Evolutionary conservation across 2,329 filamentous ascomycete genomes (phyloP).

Genomic region (Aspergillus melleus): DNA sequence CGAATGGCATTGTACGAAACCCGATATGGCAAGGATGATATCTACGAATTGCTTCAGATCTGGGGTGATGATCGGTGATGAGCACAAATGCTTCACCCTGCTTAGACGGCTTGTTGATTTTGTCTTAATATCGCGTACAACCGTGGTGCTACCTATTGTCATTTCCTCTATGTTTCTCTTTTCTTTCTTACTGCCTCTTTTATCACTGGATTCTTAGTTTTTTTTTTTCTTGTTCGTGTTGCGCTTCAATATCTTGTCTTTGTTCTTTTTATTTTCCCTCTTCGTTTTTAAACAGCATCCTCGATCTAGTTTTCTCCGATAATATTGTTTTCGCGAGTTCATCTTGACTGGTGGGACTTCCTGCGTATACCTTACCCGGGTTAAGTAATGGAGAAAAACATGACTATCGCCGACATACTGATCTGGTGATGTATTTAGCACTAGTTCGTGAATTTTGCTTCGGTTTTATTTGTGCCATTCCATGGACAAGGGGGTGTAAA

Average conservation of each 20-base stretch:
- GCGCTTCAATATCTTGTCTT: slow-evolving; percentile 9
- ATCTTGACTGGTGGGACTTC: slow-evolving; percentile 30
- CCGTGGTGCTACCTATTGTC: slow-evolving; percentile 22
- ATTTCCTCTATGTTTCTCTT: slow-evolving; percentile 15
- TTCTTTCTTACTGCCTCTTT: slow-evolving; percentile 26
- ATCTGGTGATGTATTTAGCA: slow-evolving; percentile 8
- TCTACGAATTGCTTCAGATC: slow-evolving; percentile 5
- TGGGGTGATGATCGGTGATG: slow-evolving; percentile 17
- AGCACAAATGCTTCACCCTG: slow-evolving; percentile 23
- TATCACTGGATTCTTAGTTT: slow-evolving; percentile 25
- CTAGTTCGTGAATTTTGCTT: slow-evolving; percentile 1
- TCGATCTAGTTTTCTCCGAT: slow-evolving; percentile 19
- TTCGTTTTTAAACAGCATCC: slow-evolving; percentile 21
- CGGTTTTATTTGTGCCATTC: neutral
- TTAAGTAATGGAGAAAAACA: slow-evolving; percentile 39
- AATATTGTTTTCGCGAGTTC: neutral
- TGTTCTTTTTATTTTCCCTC: slow-evolving; percentile 9
- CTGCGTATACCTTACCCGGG: slow-evolving; percentile 27
- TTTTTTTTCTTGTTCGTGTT: slow-evolving; percentile 13
- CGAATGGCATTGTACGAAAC: neutral
- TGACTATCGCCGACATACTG: slow-evolving; percentile 21
- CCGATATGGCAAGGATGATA: slow-evolving; percentile 9
- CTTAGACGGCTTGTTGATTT: slow-evolving; percentile 35
- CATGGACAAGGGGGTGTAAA: neutral
- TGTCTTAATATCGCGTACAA: slow-evolving; percentile 30